Percentiles rank a stretch among this genome's conserved stretches.
phyloP scores from a whole-genome alignment of 1,284 basidiomycete species.

The Cutaneotrichosporon cyanovorans region DNA sequence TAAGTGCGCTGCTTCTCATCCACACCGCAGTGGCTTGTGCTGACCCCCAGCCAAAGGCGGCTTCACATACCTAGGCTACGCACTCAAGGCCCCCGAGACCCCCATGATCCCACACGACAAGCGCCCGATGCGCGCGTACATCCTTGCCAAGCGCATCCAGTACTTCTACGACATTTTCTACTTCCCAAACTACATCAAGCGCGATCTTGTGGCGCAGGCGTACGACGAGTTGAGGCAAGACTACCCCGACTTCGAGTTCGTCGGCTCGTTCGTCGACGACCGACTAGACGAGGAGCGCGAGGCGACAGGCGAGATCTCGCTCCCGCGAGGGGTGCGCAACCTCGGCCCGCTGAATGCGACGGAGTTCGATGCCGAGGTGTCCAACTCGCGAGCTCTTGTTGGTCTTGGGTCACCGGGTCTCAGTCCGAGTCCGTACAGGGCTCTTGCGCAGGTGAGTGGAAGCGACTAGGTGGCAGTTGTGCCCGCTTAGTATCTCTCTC shows the following conservation, averaged over 20 bases:
- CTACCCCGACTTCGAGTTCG: slow-evolving; percentile 23
- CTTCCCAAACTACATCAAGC: background rate
- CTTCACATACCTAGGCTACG: slow-evolving; percentile 8
- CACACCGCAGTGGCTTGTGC: background rate
- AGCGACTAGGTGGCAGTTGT: no score
- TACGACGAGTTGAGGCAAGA: slow-evolving; percentile 11
- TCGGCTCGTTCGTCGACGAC: slow-evolving; percentile 13
- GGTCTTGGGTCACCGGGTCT: slow-evolving; percentile 19
- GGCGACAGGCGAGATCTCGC: background rate
- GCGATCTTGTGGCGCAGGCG: slow-evolving; percentile 13
- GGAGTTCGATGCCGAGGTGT: slow-evolving; percentile 11
- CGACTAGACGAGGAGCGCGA: slow-evolving; percentile 1
- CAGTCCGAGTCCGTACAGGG: slow-evolving; percentile 19
- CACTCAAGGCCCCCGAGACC: slow-evolving; percentile 3
- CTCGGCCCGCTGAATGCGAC: slow-evolving; percentile 12
- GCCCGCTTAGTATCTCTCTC: no score
- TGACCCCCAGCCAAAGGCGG: background rate
- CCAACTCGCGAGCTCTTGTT: slow-evolving; percentile 14
- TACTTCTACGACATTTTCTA: slow-evolving; percentile 14
- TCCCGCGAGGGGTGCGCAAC: slow-evolving; percentile 17
- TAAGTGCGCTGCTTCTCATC: background rate
- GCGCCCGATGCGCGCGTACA: slow-evolving; percentile 17
- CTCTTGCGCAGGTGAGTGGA: slow-evolving; percentile 2
- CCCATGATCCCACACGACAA: background rate
- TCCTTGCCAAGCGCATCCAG: slow-evolving; percentile 17